phyloP scores from a whole-genome alignment of 345 rosid genomes.

The Murraya koenigii region DNA sequence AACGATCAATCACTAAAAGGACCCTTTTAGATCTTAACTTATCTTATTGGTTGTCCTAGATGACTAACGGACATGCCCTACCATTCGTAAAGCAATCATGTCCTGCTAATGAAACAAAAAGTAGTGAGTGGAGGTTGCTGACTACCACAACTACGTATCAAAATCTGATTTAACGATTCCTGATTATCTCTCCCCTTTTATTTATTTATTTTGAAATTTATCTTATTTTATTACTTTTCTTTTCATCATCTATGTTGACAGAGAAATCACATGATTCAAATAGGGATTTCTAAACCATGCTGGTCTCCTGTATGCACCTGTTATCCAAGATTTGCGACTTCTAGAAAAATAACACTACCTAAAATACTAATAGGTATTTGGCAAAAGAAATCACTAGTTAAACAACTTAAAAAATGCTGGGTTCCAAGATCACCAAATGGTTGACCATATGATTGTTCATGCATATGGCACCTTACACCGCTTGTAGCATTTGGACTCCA shows the following conservation, averaged over 20 bases:
- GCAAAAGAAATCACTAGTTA: neutral
- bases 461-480: neutral
- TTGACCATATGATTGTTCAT: neutral
- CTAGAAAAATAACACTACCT: neutral
- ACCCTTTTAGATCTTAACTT: neutral
- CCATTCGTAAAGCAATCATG: neutral
- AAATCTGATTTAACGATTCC: neutral
- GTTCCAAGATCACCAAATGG: neutral
- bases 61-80: neutral
- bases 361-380: neutral
- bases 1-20: neutral
- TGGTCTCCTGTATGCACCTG: neutral
- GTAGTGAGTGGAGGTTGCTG: neutral
- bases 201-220: neutral
- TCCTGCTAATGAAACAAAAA: neutral
- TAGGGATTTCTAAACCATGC: neutral
- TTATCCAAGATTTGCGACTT: neutral
- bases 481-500: neutral
- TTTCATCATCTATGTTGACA: neutral
- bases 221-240: too few relatives aligned
- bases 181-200: neutral
- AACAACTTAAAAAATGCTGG: neutral
- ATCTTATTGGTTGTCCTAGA: neutral
- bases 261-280: neutral
- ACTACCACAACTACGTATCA: neutral